Base-by-base conservation (phyloP, 179 eudicot species). In the Beta lomatogona region DNA sequence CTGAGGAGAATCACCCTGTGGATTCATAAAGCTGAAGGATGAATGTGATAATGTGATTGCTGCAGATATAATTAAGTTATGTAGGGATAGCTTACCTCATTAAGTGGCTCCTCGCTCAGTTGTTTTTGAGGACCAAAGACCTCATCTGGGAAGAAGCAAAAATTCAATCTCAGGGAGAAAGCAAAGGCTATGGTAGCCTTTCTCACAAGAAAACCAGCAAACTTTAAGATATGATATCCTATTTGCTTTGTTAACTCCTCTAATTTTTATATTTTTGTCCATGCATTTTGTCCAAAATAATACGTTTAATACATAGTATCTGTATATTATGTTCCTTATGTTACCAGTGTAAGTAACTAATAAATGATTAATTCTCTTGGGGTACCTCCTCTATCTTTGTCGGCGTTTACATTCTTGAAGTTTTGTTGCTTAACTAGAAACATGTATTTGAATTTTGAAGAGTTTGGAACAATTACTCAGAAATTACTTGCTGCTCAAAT, bases 1-100 rank as follows among this genome's bases (percentile, higher is more conserved):
- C 72, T 94, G 97, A 97, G 98, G 98, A 4, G 93, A 94, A 73
- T 87, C 95, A 0, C 92, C 93, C 70, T 92, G 98, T 78, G 98
- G 97, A 6, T 94, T 94, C 79, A 89, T 94, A 69, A 92, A 82
- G 82, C 76, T 94, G 76, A 92, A 91, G 84, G 91, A 90, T 21
- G 95, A 92, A 14, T 84, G 46, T 53, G 52, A 41, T 74, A 65
- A 82, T 18, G 85, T 58, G 0, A 82, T 79, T 63, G 70, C 86
- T 50, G 85, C 81, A 52, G 98, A 94, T 75, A 84, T 94, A 19
- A 90, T 92, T 25, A 82, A 83, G 61, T 90, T 86, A 60, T 94
- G 98, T 45, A 81, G 93, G 48, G 88, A 84, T 75, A 81, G 52
- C 41, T 80, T 94, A 82, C 97, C 98, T 9, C 97, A 79, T 87